Evolutionary conservation across 345 rosid genomes (phyloP).

Genomic region (Syzygium oleosum): DNA sequence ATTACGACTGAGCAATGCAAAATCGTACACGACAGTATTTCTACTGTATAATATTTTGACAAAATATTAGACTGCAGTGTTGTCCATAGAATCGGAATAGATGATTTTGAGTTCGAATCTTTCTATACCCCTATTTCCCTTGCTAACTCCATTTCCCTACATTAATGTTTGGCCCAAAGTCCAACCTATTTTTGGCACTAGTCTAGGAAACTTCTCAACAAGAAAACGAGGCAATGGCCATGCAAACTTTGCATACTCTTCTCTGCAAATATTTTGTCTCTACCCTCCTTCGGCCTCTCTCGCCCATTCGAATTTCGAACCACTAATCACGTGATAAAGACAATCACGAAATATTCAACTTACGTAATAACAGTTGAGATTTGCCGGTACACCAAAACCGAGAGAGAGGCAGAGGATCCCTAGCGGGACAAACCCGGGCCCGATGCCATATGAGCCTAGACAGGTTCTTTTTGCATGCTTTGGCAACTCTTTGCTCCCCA

Average conservation of each 20-base stretch:
- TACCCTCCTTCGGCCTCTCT: background rate
- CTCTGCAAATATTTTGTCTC: background rate
- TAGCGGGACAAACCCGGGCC: background rate
- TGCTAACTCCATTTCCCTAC: background rate
- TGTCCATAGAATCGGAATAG: background rate
- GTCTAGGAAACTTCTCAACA: background rate
- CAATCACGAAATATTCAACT: background rate
- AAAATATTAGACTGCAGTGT: accelerated
- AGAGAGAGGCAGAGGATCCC: background rate
- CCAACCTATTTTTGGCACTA: background rate
- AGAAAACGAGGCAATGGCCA: background rate
- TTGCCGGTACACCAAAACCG: background rate
- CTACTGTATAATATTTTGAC: background rate
- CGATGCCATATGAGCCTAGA: background rate
- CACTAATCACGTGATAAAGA: background rate
- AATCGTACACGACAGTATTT: background rate
- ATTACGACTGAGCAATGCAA: background rate
- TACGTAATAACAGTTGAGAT: background rate
- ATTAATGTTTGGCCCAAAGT: background rate
- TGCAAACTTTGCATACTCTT: background rate
- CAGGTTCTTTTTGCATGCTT: background rate
- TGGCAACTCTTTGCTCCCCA: background rate
- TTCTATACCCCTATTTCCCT: background rate
- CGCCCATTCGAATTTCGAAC: background rate
- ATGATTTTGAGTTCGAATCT: accelerated